phyloP scores from a whole-genome alignment of 306 rosid species.

The Quercus berberidifolia region DNA sequence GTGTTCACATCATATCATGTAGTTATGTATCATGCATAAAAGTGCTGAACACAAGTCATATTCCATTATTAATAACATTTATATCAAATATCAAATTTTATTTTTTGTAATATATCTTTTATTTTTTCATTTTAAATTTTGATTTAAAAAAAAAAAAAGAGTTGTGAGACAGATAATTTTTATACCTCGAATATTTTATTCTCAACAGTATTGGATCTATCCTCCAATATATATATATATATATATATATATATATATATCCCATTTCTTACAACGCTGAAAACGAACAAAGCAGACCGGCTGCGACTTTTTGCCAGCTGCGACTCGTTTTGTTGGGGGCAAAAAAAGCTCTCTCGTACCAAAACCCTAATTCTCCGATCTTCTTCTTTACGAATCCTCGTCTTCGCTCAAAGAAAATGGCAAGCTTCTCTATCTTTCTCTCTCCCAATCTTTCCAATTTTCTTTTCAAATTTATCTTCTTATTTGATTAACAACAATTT shows the following conservation, averaged over 20 bases:
- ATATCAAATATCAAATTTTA: too few species aligned
- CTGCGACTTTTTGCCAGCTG: not conserved
- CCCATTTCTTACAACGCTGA: slow-evolving; percentile 33
- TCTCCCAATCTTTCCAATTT: not conserved
- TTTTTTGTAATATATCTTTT: too few species aligned
- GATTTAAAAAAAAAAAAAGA: too few species aligned
- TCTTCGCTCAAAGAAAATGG: slow-evolving; percentile 37
- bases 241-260: too few species aligned
- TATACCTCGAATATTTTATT: too few species aligned
- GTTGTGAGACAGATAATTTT: too few species aligned
- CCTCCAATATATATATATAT: not conserved
- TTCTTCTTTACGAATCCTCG: slow-evolving; percentile 1
- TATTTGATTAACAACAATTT: not conserved
- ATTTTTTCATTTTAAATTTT: too few species aligned
- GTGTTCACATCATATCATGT: rapidly evolving
- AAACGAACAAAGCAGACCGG: slow-evolving; percentile 26
- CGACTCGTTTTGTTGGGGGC: not conserved
- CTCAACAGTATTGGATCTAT: not conserved
- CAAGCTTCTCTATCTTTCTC: not conserved
- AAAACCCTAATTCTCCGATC: slow-evolving; percentile 39
- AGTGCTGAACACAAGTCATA: rapidly evolving
- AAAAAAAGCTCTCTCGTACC: not conserved
- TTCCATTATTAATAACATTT: too few species aligned
- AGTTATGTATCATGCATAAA: too few species aligned
- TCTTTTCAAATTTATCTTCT: not conserved